These are phyloP conservation scores for Schizothecium vesticola DNA, from an alignment of 495 filamentous ascomycete genomes.

Conservation along the genomic window DNA sequence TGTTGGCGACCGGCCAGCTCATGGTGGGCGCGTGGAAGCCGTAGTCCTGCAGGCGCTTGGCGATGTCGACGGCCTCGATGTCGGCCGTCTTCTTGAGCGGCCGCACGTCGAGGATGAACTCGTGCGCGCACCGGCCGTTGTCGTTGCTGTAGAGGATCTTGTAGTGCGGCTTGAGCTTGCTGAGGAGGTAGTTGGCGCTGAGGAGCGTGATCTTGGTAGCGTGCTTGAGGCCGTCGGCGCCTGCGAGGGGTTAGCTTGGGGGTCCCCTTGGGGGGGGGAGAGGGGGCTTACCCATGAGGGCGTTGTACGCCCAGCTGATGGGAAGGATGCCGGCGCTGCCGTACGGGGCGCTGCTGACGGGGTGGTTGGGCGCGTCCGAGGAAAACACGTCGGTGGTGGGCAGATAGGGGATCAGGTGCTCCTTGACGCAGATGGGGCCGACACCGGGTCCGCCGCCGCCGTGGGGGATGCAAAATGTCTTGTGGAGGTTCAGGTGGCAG, in stretches of 20 bases:
- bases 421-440: constrained; percentile 88
- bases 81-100: constrained; percentile 78
- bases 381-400: constrained; percentile 59
- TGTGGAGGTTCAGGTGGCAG: constrained; percentile 97
- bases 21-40: constrained; percentile 98
- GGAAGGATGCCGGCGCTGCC: constrained; percentile 91
- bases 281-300: constrained; percentile 71
- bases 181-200: constrained; percentile 97
- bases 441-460: constrained; percentile 94
- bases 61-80: constrained; percentile 93
- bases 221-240: constrained; percentile 80
- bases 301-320: constrained; percentile 96
- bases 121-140: constrained; percentile 86
- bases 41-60: constrained; percentile 96
- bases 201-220: constrained; percentile 92
- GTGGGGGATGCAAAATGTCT: constrained; percentile 99
- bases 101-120: constrained; percentile 94
- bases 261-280: no score
- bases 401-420: constrained; percentile 72
- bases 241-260: constrained; percentile 28
- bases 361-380: constrained; percentile 41
- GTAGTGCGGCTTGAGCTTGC: constrained; percentile 84
- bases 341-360: constrained; percentile 83
- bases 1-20: constrained; percentile 95
- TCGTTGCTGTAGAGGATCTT: constrained; percentile 88